Base-by-base conservation (phyloP, 192 early-diverging fungal species). In the Haplosporangium gracile region DNA sequence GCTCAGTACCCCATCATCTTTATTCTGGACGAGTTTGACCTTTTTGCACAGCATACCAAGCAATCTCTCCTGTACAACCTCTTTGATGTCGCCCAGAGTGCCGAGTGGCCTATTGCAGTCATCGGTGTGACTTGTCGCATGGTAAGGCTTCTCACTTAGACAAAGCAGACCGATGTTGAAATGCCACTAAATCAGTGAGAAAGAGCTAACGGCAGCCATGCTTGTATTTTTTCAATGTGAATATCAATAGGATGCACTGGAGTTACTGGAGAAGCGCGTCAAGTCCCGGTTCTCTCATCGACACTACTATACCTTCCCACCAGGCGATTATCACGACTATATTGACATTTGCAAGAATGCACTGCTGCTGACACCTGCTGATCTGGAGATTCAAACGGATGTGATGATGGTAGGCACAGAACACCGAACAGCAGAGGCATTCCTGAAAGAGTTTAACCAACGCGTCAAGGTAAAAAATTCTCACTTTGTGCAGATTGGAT, bases 231-330 rank as follows among this genome's bases (percentile, higher is more conserved):
- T 29, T 72, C 9, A 40, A 24, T 70, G 38, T 22, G 22, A 42
- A 34, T 22, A 1, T 40, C 8, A 0, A 42, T 87, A 95, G 95
- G 97, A 98, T 81, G 93, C 94, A 20, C 89, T 98, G 47, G 94
- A 96, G 57, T 81, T 97, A 42, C 81, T 99, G 42, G 97, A 99
- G 87, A 98, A 99, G 79, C 95, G 97, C 16, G 97, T 99, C 47
- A 97, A 98, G 78, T 98, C 97, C 34, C 92, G 97, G 40, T 99
- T 98, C 89, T 97, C 96, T 16, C 96, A 98, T 79, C 92, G 96
- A 13, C 93, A 94, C 43, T 93, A 98, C 16, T 92, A 95, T 72
- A 88, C 96, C 8, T 94, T 94, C 81, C 90, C 93, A 0, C 82
- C 93, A 3, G 55, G 87, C 36, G 87, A 78, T 1, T 88, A 94